Evolutionary conservation across 768 basidiomycete genomes (phyloP).

Genomic region (Asterophora lycoperdoides): DNA sequence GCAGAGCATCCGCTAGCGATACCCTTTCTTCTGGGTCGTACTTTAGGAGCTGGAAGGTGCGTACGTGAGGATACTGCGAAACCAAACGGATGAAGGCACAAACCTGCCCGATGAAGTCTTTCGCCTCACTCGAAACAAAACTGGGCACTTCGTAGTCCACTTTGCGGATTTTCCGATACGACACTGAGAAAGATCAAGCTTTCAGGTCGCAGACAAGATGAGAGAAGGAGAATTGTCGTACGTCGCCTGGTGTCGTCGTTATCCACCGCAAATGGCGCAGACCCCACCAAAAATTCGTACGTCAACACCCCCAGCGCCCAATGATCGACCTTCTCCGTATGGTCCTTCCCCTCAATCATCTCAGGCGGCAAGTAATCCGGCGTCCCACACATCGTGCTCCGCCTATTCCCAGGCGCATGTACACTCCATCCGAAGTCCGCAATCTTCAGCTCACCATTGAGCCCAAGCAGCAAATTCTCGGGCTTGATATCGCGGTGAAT

Average conservation of each 20-base stretch:
- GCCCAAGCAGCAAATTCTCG: constrained; percentile 89
- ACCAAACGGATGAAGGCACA: constrained; percentile 12
- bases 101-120: constrained; percentile 59
- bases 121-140: constrained; percentile 57
- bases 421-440: constrained; percentile 99
- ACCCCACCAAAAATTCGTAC: constrained; percentile 89
- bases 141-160: constrained; percentile 74
- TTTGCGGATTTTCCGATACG: constrained; percentile 82
- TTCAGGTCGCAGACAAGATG: background rate
- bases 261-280: constrained; percentile 76
- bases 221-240: constrained; percentile 29
- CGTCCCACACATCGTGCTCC: constrained; percentile 91
- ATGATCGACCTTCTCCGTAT: constrained; percentile 85
- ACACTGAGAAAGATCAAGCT: constrained; percentile 45
- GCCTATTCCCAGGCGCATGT: constrained; percentile 85
- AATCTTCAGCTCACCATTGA: constrained; percentile 97
- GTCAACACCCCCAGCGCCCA: constrained; percentile 96
- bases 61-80: background rate
- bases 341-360: constrained; percentile 92
- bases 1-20: constrained; percentile 69
- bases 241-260: constrained; percentile 65
- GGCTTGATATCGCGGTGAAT: constrained; percentile 99
- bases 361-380: constrained; percentile 96
- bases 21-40: constrained; percentile 79
- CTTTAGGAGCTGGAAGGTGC: constrained; percentile 61